Base-by-base conservation (phyloP, 2,329 filamentous ascomycete species). In the Lasiodiplodia theobromae region DNA sequence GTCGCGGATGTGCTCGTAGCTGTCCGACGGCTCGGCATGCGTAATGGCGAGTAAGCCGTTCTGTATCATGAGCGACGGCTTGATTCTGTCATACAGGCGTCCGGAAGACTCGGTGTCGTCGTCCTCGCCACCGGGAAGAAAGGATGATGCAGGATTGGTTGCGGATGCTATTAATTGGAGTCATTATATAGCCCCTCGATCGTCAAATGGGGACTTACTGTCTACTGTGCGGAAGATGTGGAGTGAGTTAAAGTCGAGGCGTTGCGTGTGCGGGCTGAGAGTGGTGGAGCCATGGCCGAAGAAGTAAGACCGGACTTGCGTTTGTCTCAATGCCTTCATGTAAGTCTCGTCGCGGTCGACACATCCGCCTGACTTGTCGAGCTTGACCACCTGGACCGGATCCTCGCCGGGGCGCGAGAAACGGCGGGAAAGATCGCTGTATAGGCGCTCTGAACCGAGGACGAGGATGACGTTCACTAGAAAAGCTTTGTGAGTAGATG, bases 291-390 rank as follows among this genome's bases (percentile, higher is more conserved):
- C 81, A 71, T 92, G 91, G 11, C 96, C 96, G 77, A 97, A 99
- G 82, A 99, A 99, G 80, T 99, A 99, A 73, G 94, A 91, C 72
- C 92, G 91, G 65, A 97, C 94, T 63, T 92, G 87, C 0, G 91
- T 88, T 74, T 96, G 92, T 54, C 92, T 87, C 5, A 88, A 82
- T 18, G 89, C 86, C 74, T 92, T 91, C 85, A 94, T 88, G 78
- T 93, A 96, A 0, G 82, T 77, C 47, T 90, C 87, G 71, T 94
- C 91, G 58, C 93, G 87, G 74, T 92, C 88, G 1, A 92, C 92
- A 47, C 92, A 94, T 28, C 96, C 96, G 44, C 93, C 92, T 0
- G 94, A 96, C 77, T 93, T 94, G 70, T 94, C 89, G 14, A 99
- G 85, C 68, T 90, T 89, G 60, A 98, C 84, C 2, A 98, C 87